phyloP scores from a whole-genome alignment of 495 filamentous ascomycete genomes.

The Neurospora sp. region DNA sequence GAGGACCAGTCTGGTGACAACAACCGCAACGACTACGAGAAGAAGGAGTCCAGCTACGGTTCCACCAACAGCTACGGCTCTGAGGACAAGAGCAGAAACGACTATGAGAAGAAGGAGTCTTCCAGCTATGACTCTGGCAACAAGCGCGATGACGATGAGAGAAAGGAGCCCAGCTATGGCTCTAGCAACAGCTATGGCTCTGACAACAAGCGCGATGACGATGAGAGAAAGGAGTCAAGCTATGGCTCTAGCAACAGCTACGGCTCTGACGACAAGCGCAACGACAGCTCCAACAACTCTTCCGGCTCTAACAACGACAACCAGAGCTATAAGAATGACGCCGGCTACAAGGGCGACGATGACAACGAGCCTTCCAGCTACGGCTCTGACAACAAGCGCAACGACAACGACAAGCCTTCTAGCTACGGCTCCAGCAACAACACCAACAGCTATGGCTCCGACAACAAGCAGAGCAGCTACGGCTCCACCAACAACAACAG shows the following conservation, averaged over 20 bases:
- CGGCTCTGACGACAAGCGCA: neutral
- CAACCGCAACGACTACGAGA: neutral
- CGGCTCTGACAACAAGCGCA: neutral
- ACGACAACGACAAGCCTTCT: slow-evolving; percentile 30
- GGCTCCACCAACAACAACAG: slow-evolving; percentile 7
- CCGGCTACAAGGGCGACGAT: neutral
- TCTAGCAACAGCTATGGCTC: neutral
- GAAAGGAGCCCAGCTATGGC: neutral
- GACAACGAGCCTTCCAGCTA: neutral
- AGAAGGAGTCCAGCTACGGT: neutral
- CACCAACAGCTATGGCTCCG: slow-evolving; percentile 16
- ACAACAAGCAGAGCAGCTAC: slow-evolving; percentile 4
- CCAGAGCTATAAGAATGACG: neutral
- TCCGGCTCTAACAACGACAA: neutral
- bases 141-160: neutral
- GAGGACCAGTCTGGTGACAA: neutral
- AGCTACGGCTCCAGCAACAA: slow-evolving; percentile 7
- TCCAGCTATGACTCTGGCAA: neutral
- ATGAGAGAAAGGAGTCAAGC: neutral
- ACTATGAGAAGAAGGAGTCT: neutral
- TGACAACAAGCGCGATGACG: neutral
- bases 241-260: neutral
- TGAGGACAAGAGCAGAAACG: neutral
- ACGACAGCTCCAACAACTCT: neutral
- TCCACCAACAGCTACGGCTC: neutral